Evolutionary conservation across 305 asterid genomes (phyloP).

Genomic region (Fraxinus dipetala): DNA sequence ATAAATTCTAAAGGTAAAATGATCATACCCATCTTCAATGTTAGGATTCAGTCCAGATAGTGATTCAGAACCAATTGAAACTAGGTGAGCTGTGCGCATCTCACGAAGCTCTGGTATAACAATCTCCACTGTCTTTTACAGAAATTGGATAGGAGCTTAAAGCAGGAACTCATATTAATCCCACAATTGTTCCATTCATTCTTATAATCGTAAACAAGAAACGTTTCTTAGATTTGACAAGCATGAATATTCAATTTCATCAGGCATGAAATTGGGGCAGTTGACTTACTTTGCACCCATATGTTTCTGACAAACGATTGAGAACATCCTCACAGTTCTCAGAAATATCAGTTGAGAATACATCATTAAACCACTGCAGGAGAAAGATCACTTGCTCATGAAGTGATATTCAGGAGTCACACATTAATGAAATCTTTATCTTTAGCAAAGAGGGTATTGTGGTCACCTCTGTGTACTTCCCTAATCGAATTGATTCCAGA

Average conservation of each 20-base stretch:
- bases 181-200: conserved; percentile 10
- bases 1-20: conserved; percentile 14
- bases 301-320: conserved; percentile 56
- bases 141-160: conserved; percentile 31
- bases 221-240: background rate
- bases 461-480: conserved; percentile 87
- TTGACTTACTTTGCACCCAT: conserved; percentile 71
- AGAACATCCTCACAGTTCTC: conserved; percentile 78
- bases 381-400: background rate
- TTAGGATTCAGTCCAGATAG: conserved; percentile 62
- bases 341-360: conserved; percentile 80
- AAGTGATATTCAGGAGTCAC: conserved; percentile 15
- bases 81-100: conserved; percentile 85
- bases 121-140: conserved; percentile 74
- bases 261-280: conserved; percentile 5
- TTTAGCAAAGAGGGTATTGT: conserved; percentile 14
- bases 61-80: conserved; percentile 83
- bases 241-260: background rate
- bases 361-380: conserved; percentile 97
- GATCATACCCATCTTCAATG: conserved; percentile 75
- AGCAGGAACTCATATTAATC: conserved; percentile 15
- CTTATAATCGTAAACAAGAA: background rate
- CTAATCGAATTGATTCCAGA: conserved; percentile 63
- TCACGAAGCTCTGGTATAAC: conserved; percentile 85
- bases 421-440: background rate